phyloP scores from a whole-genome alignment of 495 filamentous ascomycete species.

The Melanomma pulvis-pyrius region DNA sequence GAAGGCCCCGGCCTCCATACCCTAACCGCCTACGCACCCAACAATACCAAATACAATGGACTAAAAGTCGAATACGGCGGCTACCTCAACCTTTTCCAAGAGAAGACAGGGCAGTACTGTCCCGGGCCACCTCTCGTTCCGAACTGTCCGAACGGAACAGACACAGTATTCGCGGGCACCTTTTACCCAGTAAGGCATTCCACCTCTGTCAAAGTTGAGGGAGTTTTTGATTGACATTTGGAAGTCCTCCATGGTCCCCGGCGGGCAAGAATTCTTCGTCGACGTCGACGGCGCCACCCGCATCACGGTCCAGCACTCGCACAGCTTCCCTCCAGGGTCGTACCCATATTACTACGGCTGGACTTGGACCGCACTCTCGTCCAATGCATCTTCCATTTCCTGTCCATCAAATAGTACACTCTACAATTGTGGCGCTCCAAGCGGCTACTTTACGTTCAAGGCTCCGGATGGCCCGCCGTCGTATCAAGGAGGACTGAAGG shows the following conservation, averaged over 20 bases:
- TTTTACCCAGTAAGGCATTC: slow-evolving; percentile 15
- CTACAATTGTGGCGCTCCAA: slow-evolving; percentile 24
- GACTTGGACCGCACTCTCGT: slow-evolving; percentile 15
- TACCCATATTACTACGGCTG: slow-evolving; percentile 20
- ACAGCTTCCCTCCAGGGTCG: slow-evolving; percentile 24
- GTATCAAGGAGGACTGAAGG: slow-evolving; percentile 19
- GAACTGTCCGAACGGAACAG: slow-evolving; percentile 26
- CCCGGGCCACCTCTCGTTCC: neutral
- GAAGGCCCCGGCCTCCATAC: slow-evolving; percentile 15
- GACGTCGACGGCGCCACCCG: slow-evolving; percentile 6
- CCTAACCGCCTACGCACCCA: slow-evolving; percentile 10
- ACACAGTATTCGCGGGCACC: slow-evolving; percentile 16
- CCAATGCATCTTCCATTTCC: neutral
- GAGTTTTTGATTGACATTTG: neutral
- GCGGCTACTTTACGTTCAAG: slow-evolving; percentile 31
- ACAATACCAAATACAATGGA: slow-evolving; percentile 21
- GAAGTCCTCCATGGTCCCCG: slow-evolving; percentile 23
- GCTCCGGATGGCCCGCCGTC: slow-evolving; percentile 3
- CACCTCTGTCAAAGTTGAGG: neutral
- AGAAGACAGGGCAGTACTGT: slow-evolving; percentile 15
- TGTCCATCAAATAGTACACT: slow-evolving; percentile 9
- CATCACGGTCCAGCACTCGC: slow-evolving; percentile 31
- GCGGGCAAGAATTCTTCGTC: slow-evolving; percentile 24
- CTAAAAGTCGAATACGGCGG: slow-evolving; percentile 27
- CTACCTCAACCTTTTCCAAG: slow-evolving; percentile 17